Percentiles rank a stretch among this genome's conserved stretches.
Evolutionary conservation across 2,329 filamentous ascomycete genomes (phyloP).

Genomic region (Xylaria sp.): DNA sequence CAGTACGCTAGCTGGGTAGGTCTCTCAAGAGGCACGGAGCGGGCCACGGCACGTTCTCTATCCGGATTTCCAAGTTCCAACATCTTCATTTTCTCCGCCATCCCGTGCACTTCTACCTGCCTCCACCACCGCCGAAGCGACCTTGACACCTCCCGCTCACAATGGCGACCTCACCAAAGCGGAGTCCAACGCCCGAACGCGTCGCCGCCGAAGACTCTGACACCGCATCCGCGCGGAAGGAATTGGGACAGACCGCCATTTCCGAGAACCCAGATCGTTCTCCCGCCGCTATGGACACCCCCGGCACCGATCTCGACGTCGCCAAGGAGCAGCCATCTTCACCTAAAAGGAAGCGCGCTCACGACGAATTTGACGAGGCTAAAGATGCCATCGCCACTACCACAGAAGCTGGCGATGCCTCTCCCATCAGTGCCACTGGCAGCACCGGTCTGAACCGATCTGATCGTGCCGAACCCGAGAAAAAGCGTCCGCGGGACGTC

Average conservation of each 20-base stretch:
- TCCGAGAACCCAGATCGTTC: slow-evolving; percentile 43
- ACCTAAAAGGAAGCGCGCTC: slow-evolving; percentile 62
- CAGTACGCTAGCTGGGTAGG: too few species aligned
- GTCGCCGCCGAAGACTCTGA: slow-evolving; percentile 50
- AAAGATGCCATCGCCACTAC: slow-evolving; percentile 36
- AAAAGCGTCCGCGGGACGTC: slow-evolving; percentile 57
- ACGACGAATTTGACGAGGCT: slow-evolving; percentile 52
- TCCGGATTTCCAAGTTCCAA: too few species aligned
- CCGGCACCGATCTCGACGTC: slow-evolving; percentile 27
- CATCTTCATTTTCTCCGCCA: neutral
- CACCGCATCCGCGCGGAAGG: slow-evolving; percentile 58
- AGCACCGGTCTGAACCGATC: slow-evolving; percentile 40
- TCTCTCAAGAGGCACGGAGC: too few species aligned
- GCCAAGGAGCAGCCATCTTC: slow-evolving; percentile 50
- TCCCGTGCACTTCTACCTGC: neutral
- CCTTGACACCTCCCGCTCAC: slow-evolving; percentile 4
- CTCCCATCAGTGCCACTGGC: slow-evolving; percentile 41
- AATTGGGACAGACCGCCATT: slow-evolving; percentile 59
- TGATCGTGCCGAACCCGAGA: slow-evolving; percentile 56
- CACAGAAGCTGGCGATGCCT: slow-evolving; percentile 31
- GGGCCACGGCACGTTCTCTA: too few species aligned
- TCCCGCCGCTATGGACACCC: slow-evolving; percentile 22
- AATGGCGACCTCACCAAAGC: slow-evolving; percentile 27
- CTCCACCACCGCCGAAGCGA: neutral
- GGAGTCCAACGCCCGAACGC: slow-evolving; percentile 27